These are phyloP conservation scores for Dryas drummondii DNA, from an alignment of 306 rosid genomes.

Conservation along the genomic window DNA sequence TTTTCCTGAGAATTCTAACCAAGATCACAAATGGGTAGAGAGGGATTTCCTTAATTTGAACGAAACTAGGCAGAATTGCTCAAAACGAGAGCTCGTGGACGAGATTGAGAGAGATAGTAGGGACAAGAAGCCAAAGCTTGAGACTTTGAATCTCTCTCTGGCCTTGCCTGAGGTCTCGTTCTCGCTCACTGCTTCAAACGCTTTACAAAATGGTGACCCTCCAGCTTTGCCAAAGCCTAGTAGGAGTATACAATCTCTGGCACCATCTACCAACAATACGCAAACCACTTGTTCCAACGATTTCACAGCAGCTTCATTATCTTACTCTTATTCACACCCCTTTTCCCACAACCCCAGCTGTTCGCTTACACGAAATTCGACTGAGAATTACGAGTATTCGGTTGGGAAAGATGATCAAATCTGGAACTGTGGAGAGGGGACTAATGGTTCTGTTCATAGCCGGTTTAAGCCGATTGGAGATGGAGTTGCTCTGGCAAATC, in stretches of 20 bases:
- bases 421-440: constrained; percentile 98
- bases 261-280: constrained; percentile 53
- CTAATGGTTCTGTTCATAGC: constrained; percentile 97
- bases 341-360: constrained; percentile 93
- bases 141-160: constrained; percentile 82
- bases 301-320: constrained; percentile 73
- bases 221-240: constrained; percentile 46
- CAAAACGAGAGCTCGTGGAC: constrained; percentile 78
- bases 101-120: constrained; percentile 54
- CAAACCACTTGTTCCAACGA: constrained; percentile 79
- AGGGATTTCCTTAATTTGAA: constrained; percentile 84
- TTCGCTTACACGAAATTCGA: constrained; percentile 83
- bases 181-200: constrained; percentile 86
- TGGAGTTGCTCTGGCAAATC: constrained; percentile 66
- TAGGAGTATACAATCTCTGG: constrained; percentile 48
- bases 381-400: constrained; percentile 75
- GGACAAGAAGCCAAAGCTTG: constrained; percentile 78
- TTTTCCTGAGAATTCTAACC: constrained; percentile 50
- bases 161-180: constrained; percentile 87
- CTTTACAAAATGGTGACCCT: constrained; percentile 59
- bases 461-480: constrained; percentile 98
- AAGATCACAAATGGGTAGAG: constrained; percentile 79
- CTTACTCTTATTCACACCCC: constrained; percentile 78
- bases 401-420: constrained; percentile 82
- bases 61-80: constrained; percentile 55